These are phyloP conservation scores for Ichthyophthirius multifiliis DNA, from an alignment of 169 alveolate species.

Conservation along the genomic window DNA sequence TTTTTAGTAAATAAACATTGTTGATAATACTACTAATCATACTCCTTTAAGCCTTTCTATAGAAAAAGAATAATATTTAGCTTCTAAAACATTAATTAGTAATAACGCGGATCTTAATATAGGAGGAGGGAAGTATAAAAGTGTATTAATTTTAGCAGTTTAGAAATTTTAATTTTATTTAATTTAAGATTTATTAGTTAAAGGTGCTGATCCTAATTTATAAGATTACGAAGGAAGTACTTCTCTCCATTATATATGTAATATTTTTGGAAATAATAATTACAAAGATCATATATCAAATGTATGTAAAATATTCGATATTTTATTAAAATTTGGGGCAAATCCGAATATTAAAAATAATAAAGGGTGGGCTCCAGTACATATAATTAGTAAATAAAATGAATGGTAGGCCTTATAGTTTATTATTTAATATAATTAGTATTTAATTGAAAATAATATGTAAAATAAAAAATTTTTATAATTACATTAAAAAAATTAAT, in stretches of 20 bases:
- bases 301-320: slow-evolving; percentile 34
- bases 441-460: too few species aligned
- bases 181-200: slow-evolving; percentile 24
- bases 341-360: slow-evolving; percentile 50
- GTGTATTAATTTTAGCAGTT: slow-evolving; percentile 55
- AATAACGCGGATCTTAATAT: slow-evolving; percentile 40
- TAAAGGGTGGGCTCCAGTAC: slow-evolving; percentile 78
- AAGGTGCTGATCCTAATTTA: slow-evolving; percentile 49
- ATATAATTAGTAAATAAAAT: slow-evolving; percentile 65
- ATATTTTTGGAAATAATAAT: slow-evolving; percentile 34
- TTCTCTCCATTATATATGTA: slow-evolving; percentile 53
- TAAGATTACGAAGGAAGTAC: slow-evolving; percentile 61
- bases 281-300: slow-evolving; percentile 25
- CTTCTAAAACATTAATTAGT: slow-evolving; percentile 39
- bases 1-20: slow-evolving; percentile 27
- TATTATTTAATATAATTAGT: slow-evolving; percentile 56
- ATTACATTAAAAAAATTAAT: too few species aligned
- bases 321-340: slow-evolving; percentile 50
- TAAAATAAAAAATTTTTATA: too few species aligned
- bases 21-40: slow-evolving; percentile 48
- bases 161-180: slow-evolving; percentile 46
- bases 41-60: slow-evolving; percentile 56
- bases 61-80: slow-evolving; percentile 40
- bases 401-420: slow-evolving; percentile 61
- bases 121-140: slow-evolving; percentile 62